Percentiles rank a stretch among this genome's conserved stretches.
Evolutionary conservation across 2,329 filamentous ascomycete species (phyloP).

Genomic region (Elsinoe necatrix): DNA sequence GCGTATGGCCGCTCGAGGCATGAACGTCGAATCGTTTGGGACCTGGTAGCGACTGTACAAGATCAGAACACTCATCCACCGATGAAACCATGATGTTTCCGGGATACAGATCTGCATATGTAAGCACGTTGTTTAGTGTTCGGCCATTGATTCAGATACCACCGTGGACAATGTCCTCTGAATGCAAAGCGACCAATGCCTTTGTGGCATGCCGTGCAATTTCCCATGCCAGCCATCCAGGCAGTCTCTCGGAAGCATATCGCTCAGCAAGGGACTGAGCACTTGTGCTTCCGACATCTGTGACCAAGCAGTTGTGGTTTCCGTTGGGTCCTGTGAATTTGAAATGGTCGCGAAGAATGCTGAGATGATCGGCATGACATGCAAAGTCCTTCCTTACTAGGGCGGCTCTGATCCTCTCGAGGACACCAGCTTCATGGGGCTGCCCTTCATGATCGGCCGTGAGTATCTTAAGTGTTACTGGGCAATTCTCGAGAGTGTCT

Average conservation of each 20-base stretch:
- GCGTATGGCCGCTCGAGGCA: constrained; percentile 17
- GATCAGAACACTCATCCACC: constrained; percentile 4
- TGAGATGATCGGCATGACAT: constrained; percentile 10
- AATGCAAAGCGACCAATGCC: constrained; percentile 20
- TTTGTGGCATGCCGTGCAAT: constrained; percentile 20
- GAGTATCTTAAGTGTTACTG: constrained; percentile 17
- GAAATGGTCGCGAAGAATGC: constrained; percentile 19
- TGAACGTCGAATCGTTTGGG: constrained; percentile 9
- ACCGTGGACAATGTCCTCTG: constrained; percentile 16
- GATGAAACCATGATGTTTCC: constrained; percentile 24
- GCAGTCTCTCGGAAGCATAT: neutral
- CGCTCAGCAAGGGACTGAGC: constrained; percentile 12
- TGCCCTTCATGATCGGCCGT: constrained; percentile 17
- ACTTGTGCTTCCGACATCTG: constrained; percentile 17
- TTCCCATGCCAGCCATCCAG: constrained; percentile 15
- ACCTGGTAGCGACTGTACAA: constrained; percentile 11
- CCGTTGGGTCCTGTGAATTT: constrained; percentile 20
- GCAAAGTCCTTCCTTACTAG: neutral
- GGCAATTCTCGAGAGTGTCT: constrained; percentile 20
- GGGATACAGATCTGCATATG: constrained; percentile 24
- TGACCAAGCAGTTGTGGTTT: constrained; percentile 19
- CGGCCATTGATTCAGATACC: neutral
- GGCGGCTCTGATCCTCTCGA: constrained; percentile 6
- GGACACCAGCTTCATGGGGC: constrained; percentile 15
- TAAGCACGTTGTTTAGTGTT: neutral